phyloP scores from a whole-genome alignment of 441 rosid species.

The Gossypium aridum region DNA sequence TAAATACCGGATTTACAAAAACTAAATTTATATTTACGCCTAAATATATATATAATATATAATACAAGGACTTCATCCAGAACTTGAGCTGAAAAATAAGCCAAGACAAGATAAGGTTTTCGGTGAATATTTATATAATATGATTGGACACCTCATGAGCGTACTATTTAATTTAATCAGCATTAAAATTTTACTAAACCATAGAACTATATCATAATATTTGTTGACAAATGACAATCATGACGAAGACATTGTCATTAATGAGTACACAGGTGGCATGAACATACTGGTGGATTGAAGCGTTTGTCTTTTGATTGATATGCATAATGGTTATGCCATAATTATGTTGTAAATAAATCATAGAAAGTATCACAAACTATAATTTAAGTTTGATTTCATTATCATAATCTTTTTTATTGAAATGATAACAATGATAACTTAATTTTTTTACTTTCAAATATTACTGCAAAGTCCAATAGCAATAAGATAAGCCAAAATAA shows the following conservation, averaged over 20 bases:
- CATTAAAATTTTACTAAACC: not conserved
- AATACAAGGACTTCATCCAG: too few species aligned
- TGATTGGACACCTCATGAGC: not conserved
- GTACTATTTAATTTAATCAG: not conserved
- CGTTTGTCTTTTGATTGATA: not conserved
- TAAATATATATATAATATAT: too few species aligned
- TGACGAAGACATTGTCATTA: not conserved
- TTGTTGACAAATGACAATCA: not conserved
- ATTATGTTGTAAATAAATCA: not conserved
- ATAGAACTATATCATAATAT: not conserved
- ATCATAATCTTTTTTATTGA: not conserved
- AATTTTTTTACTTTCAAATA: not conserved
- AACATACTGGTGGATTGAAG: not conserved
- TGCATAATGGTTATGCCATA: not conserved
- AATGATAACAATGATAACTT: not conserved
- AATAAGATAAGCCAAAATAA: too few species aligned
- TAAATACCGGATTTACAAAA: too few species aligned
- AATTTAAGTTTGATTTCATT: not conserved
- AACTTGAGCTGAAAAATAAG: too few species aligned
- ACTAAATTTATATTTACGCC: too few species aligned
- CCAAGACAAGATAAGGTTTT: not conserved
- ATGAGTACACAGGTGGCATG: not conserved
- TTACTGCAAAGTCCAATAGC: too few species aligned
- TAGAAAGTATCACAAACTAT: not conserved
- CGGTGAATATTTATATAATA: not conserved